These are phyloP conservation scores for Didymella lethalis DNA, from an alignment of 2,329 filamentous ascomycete genomes.

Conservation along the genomic window DNA sequence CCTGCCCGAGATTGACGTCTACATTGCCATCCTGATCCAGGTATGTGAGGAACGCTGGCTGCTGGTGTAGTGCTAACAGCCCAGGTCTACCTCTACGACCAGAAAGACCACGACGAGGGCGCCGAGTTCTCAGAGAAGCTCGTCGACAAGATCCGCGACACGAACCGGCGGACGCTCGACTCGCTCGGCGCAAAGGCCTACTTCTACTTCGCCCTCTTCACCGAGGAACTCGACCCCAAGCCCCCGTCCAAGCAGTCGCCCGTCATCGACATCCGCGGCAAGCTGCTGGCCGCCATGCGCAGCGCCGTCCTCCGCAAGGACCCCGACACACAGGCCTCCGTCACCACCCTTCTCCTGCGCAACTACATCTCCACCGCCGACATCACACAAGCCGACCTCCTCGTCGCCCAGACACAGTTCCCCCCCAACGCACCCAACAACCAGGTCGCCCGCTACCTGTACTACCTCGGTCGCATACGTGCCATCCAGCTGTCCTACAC, in stretches of 20 bases:
- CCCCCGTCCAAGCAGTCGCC: constrained; percentile 89
- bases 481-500: constrained; percentile 97
- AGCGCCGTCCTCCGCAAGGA: constrained; percentile 98
- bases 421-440: constrained; percentile 95
- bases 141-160: constrained; percentile 81
- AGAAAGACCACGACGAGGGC: constrained; percentile 80
- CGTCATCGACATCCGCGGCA: constrained; percentile 84
- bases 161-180: constrained; percentile 94
- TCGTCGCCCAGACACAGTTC: constrained; percentile 95
- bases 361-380: constrained; percentile 97
- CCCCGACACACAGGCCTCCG: constrained; percentile 93
- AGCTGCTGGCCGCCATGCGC: constrained; percentile 84
- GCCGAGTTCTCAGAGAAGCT: constrained; percentile 84
- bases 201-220: constrained; percentile 97
- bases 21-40: constrained; percentile 77
- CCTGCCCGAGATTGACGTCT: constrained; percentile 87
- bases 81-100: constrained; percentile 89
- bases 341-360: constrained; percentile 91
- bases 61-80: constrained; percentile 23
- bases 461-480: constrained; percentile 95
- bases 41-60: constrained; percentile 26
- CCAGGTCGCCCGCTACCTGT: constrained; percentile 95
- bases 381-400: constrained; percentile 93
- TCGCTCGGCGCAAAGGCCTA: constrained; percentile 94
- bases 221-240: constrained; percentile 85